Percentiles rank a stretch among this genome's conserved stretches.
phyloP scores from a whole-genome alignment of 176 grass and related monocot genomes.

The Otatea glauca region DNA sequence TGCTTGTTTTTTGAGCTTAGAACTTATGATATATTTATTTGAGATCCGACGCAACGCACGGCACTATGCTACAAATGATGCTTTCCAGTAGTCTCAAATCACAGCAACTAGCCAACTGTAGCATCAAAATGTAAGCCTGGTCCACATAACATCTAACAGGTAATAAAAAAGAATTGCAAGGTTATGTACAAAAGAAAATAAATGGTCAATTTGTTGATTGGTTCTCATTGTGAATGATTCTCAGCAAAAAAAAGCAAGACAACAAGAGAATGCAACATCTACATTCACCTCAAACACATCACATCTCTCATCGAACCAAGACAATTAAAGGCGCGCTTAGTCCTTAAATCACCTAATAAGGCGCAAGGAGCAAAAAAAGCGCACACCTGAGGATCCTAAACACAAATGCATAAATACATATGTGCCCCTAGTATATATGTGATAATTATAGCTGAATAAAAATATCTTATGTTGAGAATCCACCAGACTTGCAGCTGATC shows the following conservation, averaged over 20 bases:
- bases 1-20: neutral
- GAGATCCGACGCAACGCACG: neutral
- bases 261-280: neutral
- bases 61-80: neutral
- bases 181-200: neutral
- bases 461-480: too few relatives aligned
- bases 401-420: too few relatives aligned
- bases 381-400: too few relatives aligned
- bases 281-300: slow-evolving; percentile 1
- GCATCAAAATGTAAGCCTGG: neutral
- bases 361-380: too few relatives aligned
- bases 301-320: too few relatives aligned
- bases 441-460: too few relatives aligned
- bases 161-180: neutral
- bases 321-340: too few relatives aligned
- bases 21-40: neutral
- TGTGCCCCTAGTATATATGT: too few relatives aligned
- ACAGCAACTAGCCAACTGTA: neutral
- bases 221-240: neutral
- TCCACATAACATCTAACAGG: slow-evolving; percentile 9
- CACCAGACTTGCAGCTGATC: too few relatives aligned
- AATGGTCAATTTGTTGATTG: neutral
- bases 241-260: neutral
- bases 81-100: slow-evolving; percentile 15
- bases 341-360: too few relatives aligned